A percentile compares a stretch with the other conserved stretches of the same genome.
Conservation (phyloP, 495 filamentous ascomycete genomes). For the Lophium mytilinum region DNA sequence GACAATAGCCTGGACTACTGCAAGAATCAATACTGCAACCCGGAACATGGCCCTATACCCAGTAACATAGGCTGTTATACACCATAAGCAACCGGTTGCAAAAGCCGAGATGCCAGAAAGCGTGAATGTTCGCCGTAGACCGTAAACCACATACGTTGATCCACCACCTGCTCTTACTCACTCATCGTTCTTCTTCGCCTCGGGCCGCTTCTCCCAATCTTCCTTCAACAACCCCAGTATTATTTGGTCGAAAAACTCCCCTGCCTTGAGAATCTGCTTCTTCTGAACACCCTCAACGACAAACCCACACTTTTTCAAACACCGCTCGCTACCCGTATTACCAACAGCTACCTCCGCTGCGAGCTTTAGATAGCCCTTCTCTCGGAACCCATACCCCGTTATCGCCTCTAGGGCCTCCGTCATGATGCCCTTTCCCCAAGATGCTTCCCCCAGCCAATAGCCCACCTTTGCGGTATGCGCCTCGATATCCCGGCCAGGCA, state of each 20-base stretch:
- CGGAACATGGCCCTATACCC: no score
- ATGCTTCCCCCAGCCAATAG: slow-evolving; percentile 32
- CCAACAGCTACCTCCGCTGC: slow-evolving; percentile 18
- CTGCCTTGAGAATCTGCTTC: slow-evolving; percentile 26
- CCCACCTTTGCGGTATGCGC: slow-evolving; percentile 27
- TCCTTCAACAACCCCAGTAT: slow-evolving; percentile 15
- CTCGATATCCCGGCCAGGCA: slow-evolving; percentile 25
- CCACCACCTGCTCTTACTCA: not conserved
- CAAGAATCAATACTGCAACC: no score
- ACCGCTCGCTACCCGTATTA: slow-evolving; percentile 26
- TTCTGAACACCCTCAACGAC: slow-evolving; percentile 23
- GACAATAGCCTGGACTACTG: no score
- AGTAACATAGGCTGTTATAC: no score
- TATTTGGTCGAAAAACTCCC: slow-evolving; percentile 18
- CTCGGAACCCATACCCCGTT: slow-evolving; percentile 20
- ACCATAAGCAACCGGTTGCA: no score
- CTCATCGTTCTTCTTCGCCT: not conserved
- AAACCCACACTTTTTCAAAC: slow-evolving; percentile 28
- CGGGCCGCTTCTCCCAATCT: slow-evolving; percentile 14
- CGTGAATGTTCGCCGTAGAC: no score
- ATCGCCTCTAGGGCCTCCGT: slow-evolving; percentile 22
- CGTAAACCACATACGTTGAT: no score
- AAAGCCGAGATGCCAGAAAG: no score
- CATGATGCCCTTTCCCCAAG: slow-evolving; percentile 26
- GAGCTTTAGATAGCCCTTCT: slow-evolving; percentile 12